Evolutionary conservation across 1,284 basidiomycete species (phyloP).

Genomic region (Coriolopsis trogii): DNA sequence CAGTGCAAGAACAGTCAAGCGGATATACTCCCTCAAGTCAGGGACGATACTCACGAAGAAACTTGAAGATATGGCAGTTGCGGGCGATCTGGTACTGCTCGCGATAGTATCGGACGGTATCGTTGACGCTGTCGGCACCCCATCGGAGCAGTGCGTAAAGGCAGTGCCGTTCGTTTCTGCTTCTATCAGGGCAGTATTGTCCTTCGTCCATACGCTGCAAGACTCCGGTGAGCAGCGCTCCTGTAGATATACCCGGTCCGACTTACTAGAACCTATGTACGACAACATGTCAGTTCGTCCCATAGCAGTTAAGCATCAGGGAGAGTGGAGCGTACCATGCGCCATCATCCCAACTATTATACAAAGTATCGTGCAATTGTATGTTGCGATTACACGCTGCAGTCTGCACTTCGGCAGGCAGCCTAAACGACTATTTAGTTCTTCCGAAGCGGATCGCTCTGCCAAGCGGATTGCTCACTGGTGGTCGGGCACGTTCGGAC

Average conservation of each 20-base stretch:
- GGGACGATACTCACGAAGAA: too few relatives aligned
- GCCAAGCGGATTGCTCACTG: too few relatives aligned
- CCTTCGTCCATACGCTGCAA: background rate
- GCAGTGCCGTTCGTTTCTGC: background rate
- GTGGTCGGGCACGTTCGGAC: background rate
- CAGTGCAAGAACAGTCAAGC: too few relatives aligned
- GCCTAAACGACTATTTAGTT: too few relatives aligned
- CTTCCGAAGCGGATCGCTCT: too few relatives aligned
- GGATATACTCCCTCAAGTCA: too few relatives aligned
- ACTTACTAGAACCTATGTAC: constrained; percentile 3
- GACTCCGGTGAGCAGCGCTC: too few relatives aligned
- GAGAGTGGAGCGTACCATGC: background rate
- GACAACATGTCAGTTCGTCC: too few relatives aligned
- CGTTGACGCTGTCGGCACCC: background rate
- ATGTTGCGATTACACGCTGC: background rate
- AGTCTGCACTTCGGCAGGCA: background rate
- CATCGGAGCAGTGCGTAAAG: background rate
- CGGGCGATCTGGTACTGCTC: too few relatives aligned
- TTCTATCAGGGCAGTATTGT: background rate
- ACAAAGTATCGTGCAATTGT: background rate
- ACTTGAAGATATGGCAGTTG: too few relatives aligned
- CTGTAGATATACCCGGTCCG: background rate
- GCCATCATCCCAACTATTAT: constrained; percentile 1
- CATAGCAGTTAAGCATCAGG: too few relatives aligned
- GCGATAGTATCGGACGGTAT: background rate